Evolutionary conservation across 1,139 yeast species (phyloP).

Genomic region (Geotrichum macrosporum): DNA sequence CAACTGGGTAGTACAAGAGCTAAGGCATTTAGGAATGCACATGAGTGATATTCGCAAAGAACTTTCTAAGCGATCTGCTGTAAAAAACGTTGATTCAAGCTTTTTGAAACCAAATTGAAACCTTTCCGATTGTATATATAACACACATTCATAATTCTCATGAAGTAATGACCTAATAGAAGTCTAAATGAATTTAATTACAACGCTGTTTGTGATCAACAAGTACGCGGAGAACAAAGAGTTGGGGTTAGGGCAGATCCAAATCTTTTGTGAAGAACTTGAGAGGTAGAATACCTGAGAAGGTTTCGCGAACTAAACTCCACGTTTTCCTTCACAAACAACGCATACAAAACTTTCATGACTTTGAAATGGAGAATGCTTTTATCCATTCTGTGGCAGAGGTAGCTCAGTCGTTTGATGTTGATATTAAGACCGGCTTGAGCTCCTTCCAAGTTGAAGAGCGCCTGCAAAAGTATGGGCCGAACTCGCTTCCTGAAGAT

Average conservation of each 20-base stretch:
- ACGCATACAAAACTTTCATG: no score
- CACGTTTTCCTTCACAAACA: no score
- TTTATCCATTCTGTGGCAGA: conserved; percentile 26
- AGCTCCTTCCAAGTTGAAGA: conserved; percentile 28
- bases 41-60: conserved; percentile 19
- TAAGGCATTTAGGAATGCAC: conserved; percentile 20
- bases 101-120: not conserved
- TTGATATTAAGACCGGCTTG: conserved; percentile 29
- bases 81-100: conserved; percentile 1
- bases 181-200: no score
- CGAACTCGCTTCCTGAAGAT: conserved; percentile 36
- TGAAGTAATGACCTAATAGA: not conserved
- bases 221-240: no score
- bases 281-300: no score
- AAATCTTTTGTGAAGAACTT: no score
- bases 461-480: conserved; percentile 29
- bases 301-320: no score
- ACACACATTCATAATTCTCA: not conserved
- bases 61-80: conserved; percentile 4
- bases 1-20: conserved; percentile 20
- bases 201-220: no score
- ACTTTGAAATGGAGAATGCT: conserved; percentile 29
- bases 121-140: not conserved
- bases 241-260: not conserved
- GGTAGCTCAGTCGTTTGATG: conserved; percentile 28